Percentiles rank a stretch among this genome's conserved stretches.
Evolutionary conservation across 2,329 filamentous ascomycete genomes (phyloP).

Genomic region (Westerdykella ornata): DNA sequence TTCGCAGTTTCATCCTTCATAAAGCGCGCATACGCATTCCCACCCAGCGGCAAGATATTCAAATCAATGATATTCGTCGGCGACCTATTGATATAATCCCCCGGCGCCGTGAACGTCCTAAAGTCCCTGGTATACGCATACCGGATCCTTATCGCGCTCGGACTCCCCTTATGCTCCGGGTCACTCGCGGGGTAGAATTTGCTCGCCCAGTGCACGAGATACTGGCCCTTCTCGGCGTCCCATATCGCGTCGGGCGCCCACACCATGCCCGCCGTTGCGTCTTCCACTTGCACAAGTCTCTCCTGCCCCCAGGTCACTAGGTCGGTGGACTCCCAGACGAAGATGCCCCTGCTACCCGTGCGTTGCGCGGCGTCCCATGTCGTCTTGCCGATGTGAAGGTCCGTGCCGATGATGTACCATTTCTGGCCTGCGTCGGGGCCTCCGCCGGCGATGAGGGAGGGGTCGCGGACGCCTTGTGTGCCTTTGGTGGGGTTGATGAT

Average conservation of each 20-base stretch:
- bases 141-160: constrained; percentile 43
- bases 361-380: constrained; percentile 49
- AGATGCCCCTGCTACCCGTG: constrained; percentile 48
- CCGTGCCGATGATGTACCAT: constrained; percentile 52
- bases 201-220: constrained; percentile 47
- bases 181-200: constrained; percentile 45
- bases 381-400: constrained; percentile 49
- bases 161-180: constrained; percentile 43
- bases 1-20: constrained; percentile 51
- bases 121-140: constrained; percentile 54
- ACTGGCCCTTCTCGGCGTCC: constrained; percentile 43
- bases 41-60: constrained; percentile 48
- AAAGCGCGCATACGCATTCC: constrained; percentile 46
- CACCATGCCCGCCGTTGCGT: constrained; percentile 51
- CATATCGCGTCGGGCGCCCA: constrained; percentile 54
- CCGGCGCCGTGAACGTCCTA: constrained; percentile 45
- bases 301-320: constrained; percentile 47
- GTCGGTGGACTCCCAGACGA: constrained; percentile 51
- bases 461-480: constrained; percentile 49
- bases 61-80: constrained; percentile 50
- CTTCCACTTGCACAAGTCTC: constrained; percentile 47
- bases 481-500: constrained; percentile 47
- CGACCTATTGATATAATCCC: constrained; percentile 47
- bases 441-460: constrained; percentile 45
- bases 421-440: constrained; percentile 45